Evolutionary conservation across 768 basidiomycete genomes (phyloP).

Genomic region (Phaeolepiota aurea): DNA sequence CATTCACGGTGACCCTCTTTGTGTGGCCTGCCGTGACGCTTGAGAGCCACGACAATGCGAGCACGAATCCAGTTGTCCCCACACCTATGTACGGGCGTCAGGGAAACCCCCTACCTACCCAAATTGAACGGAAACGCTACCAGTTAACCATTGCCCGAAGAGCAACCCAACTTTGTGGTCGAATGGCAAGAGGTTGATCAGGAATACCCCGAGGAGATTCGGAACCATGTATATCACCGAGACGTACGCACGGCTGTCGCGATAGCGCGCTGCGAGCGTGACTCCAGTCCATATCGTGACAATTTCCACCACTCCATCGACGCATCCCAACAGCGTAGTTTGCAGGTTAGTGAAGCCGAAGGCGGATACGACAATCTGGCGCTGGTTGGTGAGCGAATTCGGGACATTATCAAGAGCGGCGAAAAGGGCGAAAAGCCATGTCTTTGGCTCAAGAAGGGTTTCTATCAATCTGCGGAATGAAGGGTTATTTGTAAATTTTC

Average conservation of each 20-base stretch:
- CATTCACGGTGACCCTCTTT: slow-evolving; percentile 62
- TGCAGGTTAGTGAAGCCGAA: slow-evolving; percentile 59
- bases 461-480: slow-evolving; percentile 48
- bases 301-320: slow-evolving; percentile 59
- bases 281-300: slow-evolving; percentile 64
- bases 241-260: slow-evolving; percentile 57
- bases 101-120: too few relatives aligned
- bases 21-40: slow-evolving; percentile 66
- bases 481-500: too few relatives aligned
- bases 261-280: slow-evolving; percentile 43
- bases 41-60: slow-evolving; percentile 58
- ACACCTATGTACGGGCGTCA: slow-evolving; percentile 26
- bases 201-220: slow-evolving; percentile 50
- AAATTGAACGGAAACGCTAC: too few relatives aligned
- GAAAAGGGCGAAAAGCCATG: slow-evolving; percentile 71
- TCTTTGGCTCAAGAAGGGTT: slow-evolving; percentile 60
- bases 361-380: slow-evolving; percentile 52
- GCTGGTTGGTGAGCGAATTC: slow-evolving; percentile 58
- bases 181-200: slow-evolving; percentile 62
- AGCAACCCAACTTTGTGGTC: slow-evolving; percentile 56
- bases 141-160: slow-evolving; percentile 45
- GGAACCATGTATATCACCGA: slow-evolving; percentile 56
- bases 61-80: slow-evolving; percentile 48
- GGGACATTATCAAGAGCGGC: slow-evolving; percentile 53
- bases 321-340: slow-evolving; percentile 63